These are phyloP conservation scores for Plasmodium knowlesi DNA, from an alignment of 169 alveolate species.

Conservation along the genomic window DNA sequence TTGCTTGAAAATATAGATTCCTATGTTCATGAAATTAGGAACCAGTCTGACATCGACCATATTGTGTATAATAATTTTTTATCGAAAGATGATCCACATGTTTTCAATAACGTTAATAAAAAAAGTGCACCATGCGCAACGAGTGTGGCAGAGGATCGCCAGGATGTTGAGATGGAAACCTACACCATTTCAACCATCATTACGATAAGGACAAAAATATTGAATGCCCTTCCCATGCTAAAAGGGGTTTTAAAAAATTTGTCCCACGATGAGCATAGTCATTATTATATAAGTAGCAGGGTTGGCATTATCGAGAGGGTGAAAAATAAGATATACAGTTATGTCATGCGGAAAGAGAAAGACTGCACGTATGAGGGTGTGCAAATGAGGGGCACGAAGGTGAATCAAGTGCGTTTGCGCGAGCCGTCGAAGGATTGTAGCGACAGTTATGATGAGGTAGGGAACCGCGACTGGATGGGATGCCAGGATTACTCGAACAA, in stretches of 20 bases:
- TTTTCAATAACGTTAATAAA: neutral
- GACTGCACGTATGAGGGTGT: neutral
- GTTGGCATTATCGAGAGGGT: conserved; percentile 53
- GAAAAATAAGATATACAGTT: conserved; percentile 21
- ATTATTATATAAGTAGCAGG: conserved; percentile 47
- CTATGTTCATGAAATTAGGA: conserved; percentile 17
- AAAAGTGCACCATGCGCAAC: neutral
- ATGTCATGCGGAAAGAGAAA: neutral
- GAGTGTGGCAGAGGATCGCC: neutral
- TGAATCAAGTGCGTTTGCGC: neutral
- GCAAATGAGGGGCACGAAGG: neutral
- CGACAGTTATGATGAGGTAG: neutral
- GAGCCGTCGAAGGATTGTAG: neutral
- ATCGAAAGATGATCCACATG: neutral
- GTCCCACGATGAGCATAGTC: neutral
- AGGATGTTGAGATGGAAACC: conserved; percentile 69
- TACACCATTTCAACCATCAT: conserved; percentile 56
- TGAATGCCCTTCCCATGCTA: conserved; percentile 52
- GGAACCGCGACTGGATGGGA: neutral
- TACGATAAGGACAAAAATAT: conserved; percentile 15
- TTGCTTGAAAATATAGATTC: conserved; percentile 47
- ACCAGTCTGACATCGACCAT: conserved; percentile 30
- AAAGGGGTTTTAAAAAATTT: conserved; percentile 17
- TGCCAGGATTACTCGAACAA: neutral
- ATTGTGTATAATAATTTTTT: conserved; percentile 19